Percentiles rank a stretch among this genome's conserved stretches.
Evolutionary conservation across 495 filamentous ascomycete species (phyloP).

Genomic region (Elasticomyces elasticus): DNA sequence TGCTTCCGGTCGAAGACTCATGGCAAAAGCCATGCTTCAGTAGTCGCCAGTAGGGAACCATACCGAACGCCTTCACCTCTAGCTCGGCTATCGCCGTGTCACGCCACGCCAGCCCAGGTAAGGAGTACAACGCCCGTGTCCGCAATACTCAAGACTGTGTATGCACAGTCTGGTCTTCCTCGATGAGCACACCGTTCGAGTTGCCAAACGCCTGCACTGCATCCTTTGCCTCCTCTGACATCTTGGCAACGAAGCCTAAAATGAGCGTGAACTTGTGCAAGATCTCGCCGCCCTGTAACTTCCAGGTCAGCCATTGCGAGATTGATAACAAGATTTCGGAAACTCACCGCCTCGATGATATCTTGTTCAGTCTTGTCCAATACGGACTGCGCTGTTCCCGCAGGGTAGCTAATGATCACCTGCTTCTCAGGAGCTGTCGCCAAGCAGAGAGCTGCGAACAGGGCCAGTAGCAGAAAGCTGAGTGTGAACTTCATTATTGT

Average conservation of each 20-base stretch:
- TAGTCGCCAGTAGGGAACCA: background rate
- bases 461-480: constrained; percentile 1
- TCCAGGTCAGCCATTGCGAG: background rate
- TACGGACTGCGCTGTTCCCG: constrained; percentile 59
- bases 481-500: constrained; percentile 11
- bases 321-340: background rate
- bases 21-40: too few species aligned
- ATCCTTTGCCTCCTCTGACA: constrained; percentile 56
- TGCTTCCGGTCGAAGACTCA: too few species aligned
- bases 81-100: background rate
- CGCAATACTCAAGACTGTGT: background rate
- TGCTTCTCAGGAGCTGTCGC: constrained; percentile 43
- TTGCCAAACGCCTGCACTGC: constrained; percentile 55
- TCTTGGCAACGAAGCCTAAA: constrained; percentile 56
- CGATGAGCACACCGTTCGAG: constrained; percentile 57
- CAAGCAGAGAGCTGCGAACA: constrained; percentile 3
- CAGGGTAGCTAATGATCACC: constrained; percentile 67
- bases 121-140: background rate
- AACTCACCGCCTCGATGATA: constrained; percentile 55
- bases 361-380: constrained; percentile 60
- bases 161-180: constrained; percentile 57
- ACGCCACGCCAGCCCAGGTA: background rate
- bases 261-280: constrained; percentile 50
- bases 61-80: background rate
- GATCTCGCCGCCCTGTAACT: constrained; percentile 36